Evolutionary conservation across 805 yeast species (phyloP).

Genomic region (Kodamaea nitidulidarum): DNA sequence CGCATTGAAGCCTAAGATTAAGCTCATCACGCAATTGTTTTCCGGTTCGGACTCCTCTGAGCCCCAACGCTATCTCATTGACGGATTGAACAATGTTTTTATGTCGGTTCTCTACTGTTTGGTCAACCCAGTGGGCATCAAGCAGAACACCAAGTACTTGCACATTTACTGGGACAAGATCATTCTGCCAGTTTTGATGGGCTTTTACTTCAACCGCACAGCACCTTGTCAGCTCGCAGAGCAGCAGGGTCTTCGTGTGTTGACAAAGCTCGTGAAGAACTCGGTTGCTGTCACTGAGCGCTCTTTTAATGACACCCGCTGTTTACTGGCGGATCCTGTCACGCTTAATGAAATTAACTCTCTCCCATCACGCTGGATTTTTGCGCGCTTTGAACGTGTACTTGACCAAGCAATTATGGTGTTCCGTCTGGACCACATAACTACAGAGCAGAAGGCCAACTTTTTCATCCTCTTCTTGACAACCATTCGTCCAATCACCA

Average conservation of each 20-base stretch:
- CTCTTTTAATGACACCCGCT: constrained; percentile 23
- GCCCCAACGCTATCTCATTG: constrained; percentile 21
- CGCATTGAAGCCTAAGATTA: constrained; percentile 21
- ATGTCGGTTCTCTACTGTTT: constrained; percentile 28
- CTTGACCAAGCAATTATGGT: constrained; percentile 22
- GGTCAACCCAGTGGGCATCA: constrained; percentile 18
- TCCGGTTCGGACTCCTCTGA: constrained; percentile 20
- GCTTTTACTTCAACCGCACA: constrained; percentile 32
- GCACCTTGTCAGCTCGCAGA: constrained; percentile 21
- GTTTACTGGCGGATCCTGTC: constrained; percentile 31
- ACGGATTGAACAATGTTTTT: constrained; percentile 27
- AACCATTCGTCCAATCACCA: constrained; percentile 23
- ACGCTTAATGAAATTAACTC: constrained; percentile 28
- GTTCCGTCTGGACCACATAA: constrained; percentile 21
- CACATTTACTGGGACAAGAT: constrained; percentile 38
- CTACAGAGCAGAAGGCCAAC: constrained; percentile 22
- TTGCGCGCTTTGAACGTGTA: constrained; percentile 26
- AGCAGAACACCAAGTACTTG: constrained; percentile 21
- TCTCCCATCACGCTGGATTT: constrained; percentile 33
- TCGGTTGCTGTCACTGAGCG: constrained; percentile 18
- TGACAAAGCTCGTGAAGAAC: constrained; percentile 24
- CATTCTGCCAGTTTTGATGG: constrained; percentile 27
- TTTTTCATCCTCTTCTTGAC: constrained; percentile 23
- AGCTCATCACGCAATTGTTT: constrained; percentile 28
- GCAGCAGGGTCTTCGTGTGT: constrained; percentile 25